Evolutionary conservation across 2,329 filamentous ascomycete genomes (phyloP), one percentile per base, ranked within the genome.

Genomic region (Metarhizium album): DNA sequence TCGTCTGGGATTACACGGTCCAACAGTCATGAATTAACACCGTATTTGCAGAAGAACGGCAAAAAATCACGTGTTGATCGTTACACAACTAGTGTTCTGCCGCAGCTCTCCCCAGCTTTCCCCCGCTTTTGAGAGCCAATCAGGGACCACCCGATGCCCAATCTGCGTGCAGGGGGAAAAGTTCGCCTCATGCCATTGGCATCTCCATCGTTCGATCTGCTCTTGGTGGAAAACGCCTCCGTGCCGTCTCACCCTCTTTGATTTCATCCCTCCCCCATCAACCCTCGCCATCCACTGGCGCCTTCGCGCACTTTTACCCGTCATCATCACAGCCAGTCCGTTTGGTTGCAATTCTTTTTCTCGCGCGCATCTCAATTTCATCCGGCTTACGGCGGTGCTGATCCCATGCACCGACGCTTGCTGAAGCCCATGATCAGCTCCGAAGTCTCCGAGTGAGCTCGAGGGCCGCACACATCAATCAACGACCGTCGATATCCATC

Each of bases 41-140:
- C 16, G 33, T 35, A 35, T n/a, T 11, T n/a, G 2, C 33, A 35
- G 33, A n/a, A 35, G 33, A 35, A 29, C 27, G 40, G 40, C 8
- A 45, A n/a, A 5, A 2, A 40, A 47, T 53, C 52, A 53, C 52
- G 52, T 53, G 52, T 38, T 46, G 50, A 35, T 42, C 24, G 37
- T 45, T 20, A 20, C 33, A 45, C 52, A 54, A 52, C 59, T 48
- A n/a, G 50, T 42, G 43, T 20, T 29, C 42, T 42, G 22, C 46
- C 20, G 38, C 27, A 42, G 29, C 24, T 18, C 29, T 47, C 24
- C n/a, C 24, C 52, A 37, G 46, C 49, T 49, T 53, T 60, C 56
- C 61, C 65, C 65, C 65, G 60, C 64, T 61, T n/a, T 47, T 23
- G 29, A 13, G 5, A 49, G 31, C 65, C 65, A 68, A 68, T 68